Evolutionary conservation across 2,329 filamentous ascomycete species (phyloP).

Genomic region (Trichothecium roseum): DNA sequence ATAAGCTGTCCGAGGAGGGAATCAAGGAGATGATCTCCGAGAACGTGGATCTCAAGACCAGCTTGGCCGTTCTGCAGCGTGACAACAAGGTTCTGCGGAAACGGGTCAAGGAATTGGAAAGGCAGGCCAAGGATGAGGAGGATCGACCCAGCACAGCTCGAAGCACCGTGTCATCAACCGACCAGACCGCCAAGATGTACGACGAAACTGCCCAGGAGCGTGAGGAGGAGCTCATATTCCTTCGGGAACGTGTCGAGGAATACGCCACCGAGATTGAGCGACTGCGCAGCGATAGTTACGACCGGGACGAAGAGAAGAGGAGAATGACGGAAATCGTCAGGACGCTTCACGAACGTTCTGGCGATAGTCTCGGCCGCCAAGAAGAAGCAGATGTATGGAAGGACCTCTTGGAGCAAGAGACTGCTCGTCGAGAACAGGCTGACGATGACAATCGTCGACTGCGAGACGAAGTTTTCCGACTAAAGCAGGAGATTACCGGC

Average conservation of each 20-base stretch:
- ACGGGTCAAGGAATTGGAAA: conserved; percentile 78
- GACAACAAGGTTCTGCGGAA: conserved; percentile 79
- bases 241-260: conserved; percentile 77
- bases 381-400: conserved; percentile 83
- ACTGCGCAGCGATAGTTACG: conserved; percentile 65
- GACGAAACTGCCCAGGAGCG: conserved; percentile 55
- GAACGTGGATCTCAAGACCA: conserved; percentile 91
- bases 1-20: conserved; percentile 89
- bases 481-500: conserved; percentile 48
- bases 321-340: conserved; percentile 73
- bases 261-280: conserved; percentile 78
- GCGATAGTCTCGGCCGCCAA: conserved; percentile 39
- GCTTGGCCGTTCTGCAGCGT: conserved; percentile 77
- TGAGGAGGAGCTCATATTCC: conserved; percentile 76
- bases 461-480: conserved; percentile 70
- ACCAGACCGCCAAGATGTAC: conserved; percentile 42
- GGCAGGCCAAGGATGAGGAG: conserved; percentile 59
- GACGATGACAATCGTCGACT: conserved; percentile 82
- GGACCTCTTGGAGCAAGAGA: conserved; percentile 87
- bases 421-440: conserved; percentile 74
- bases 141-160: conserved; percentile 49
- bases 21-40: conserved; percentile 97
- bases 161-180: conserved; percentile 46
- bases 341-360: conserved; percentile 37
- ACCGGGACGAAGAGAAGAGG: conserved; percentile 75